phyloP scores from a whole-genome alignment of 73 alveolate genomes.

The Symbiodinium pilosum region DNA sequence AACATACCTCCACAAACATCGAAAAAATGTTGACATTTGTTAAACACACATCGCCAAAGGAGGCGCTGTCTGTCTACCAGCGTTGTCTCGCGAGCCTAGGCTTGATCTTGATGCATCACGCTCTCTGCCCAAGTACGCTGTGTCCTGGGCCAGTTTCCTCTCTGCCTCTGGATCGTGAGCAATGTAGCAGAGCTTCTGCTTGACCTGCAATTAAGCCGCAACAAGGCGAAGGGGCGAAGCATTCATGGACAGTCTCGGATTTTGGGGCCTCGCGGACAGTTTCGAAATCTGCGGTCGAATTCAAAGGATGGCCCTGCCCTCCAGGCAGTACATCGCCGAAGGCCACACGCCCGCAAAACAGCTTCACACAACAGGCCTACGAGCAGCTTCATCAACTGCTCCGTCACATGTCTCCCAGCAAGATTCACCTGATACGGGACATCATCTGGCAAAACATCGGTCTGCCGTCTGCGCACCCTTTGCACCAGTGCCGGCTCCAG shows the following conservation, averaged over 20 bases:
- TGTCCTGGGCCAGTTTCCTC: constrained; percentile 96
- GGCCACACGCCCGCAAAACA: neutral
- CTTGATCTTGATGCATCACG: neutral
- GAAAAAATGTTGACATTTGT: too few relatives aligned
- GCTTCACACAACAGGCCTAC: constrained; percentile 47
- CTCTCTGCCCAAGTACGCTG: too few relatives aligned
- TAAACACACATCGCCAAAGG: too few relatives aligned
- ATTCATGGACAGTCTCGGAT: neutral
- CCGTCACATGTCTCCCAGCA: constrained; percentile 99
- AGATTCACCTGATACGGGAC: constrained; percentile 93
- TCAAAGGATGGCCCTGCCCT: constrained; percentile 98
- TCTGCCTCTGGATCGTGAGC: constrained; percentile 97
- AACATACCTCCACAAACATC: constrained; percentile 93
- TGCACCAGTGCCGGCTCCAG: constrained; percentile 96
- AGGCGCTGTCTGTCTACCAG: constrained; percentile 80
- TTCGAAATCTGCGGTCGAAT: constrained; percentile 98
- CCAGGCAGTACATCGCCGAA: neutral
- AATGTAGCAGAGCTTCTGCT: constrained; percentile 98
- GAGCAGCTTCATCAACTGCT: constrained; percentile 97
- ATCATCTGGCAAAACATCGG: neutral
- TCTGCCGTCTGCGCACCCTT: constrained; percentile 93
- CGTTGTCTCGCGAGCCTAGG: constrained; percentile 86
- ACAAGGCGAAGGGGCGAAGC: too few relatives aligned
- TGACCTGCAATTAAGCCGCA: constrained; percentile 96
- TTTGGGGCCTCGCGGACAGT: constrained; percentile 95